A percentile compares a stretch with the other conserved stretches of the same genome.
Conservation (phyloP, 192 early-diverging fungal species). For the Phlyctochytrium planicorne region DNA sequence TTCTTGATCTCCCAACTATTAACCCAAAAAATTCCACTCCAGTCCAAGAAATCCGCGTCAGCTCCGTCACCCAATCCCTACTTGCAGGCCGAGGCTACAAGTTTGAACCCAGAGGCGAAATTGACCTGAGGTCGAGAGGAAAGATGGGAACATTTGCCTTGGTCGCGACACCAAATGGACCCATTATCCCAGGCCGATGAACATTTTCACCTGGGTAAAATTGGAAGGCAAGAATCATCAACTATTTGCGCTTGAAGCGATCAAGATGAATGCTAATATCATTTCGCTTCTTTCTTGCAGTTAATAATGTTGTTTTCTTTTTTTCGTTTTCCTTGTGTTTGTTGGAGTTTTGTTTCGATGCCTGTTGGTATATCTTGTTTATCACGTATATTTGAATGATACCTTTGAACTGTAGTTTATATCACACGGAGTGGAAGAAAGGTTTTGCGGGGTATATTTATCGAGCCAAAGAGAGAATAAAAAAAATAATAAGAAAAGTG, state of each 20-base stretch:
- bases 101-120: conserved; percentile 20
- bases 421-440: conserved; percentile 1
- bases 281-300: neutral
- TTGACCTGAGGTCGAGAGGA: conserved; percentile 17
- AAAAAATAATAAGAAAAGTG: neutral
- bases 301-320: neutral
- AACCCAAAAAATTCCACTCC: neutral
- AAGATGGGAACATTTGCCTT: conserved; percentile 15
- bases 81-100: conserved; percentile 6
- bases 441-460: neutral
- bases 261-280: conserved; percentile 12
- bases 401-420: neutral
- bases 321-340: no score
- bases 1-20: neutral
- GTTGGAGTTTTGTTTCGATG: no score
- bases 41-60: conserved; percentile 22
- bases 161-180: neutral
- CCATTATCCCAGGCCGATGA: neutral
- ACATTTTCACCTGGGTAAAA: neutral
- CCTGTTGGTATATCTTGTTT: no score
- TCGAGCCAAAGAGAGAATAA: neutral
- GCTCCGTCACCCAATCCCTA: conserved; percentile 6
- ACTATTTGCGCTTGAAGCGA: neutral
- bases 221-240: neutral
- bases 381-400: no score